Evolutionary conservation across 2,329 filamentous ascomycete species (phyloP), one percentile per base, ranked within the genome.

Genomic region (Aspergillus terreus): DNA sequence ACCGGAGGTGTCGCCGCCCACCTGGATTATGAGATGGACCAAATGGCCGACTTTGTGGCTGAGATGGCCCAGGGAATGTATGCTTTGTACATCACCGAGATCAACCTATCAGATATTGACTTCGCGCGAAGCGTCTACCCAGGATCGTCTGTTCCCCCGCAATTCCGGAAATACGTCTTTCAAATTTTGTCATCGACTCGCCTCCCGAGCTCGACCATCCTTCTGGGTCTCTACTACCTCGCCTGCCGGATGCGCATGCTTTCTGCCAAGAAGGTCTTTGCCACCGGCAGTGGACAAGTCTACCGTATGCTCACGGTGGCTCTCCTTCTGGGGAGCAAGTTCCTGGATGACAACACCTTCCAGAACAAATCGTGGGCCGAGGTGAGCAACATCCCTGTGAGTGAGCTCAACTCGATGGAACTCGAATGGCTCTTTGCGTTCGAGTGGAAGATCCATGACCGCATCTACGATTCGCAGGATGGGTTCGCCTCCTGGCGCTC

Each of bases 361-460:
- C 92, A 96, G 79, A 96, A 96, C 75, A 87, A 90, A 50, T 96
- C 92, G 1, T 96, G 92, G 92, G 90, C 92, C 4, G 92, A 96
- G 67, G 92, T 96, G 47, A 96, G 90, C 72, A 90, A 89, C 55
- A 95, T 96, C 59, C 79, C 86, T 30, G 90, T 96, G 17, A 74
- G 81, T 2, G 90, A 96, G 66, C 80, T 96, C 60, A 96, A 96
- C 74, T 78, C 81, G 54, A 82, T 95, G 69, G 92, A 96, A 76
- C 83, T 87, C 63, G 87, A 95, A 62, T 96, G 92, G 92, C 80
- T 96, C 38, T 79, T 83, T 50, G 85, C 86, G 40, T 94, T 95
- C 68, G 80, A 84, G 61, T 96, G 90, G 86, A 81, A 85, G 58
- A 83, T 96, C 49, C 94, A 95, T 67, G 87, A 94, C 67, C 91